These are phyloP conservation scores for Myxozyma geophila DNA, from an alignment of 805 yeast species.

Conservation along the genomic window DNA sequence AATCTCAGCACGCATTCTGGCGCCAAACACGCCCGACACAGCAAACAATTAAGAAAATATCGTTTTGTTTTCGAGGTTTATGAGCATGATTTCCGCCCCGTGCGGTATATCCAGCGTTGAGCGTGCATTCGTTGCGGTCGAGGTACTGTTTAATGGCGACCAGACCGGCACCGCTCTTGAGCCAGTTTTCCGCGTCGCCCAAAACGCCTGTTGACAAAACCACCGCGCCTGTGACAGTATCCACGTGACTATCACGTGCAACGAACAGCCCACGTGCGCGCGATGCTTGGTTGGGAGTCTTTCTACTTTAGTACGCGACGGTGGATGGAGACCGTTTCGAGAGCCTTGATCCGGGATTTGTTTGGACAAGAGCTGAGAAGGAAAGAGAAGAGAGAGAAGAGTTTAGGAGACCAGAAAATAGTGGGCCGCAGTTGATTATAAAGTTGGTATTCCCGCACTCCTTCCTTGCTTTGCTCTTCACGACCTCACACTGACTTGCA, in stretches of 20 bases:
- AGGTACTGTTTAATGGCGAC: background rate
- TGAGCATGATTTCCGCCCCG: constrained; percentile 3
- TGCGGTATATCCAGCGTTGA: background rate
- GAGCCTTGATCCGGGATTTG: too few species aligned
- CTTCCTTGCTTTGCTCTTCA: background rate
- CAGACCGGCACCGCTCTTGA: background rate
- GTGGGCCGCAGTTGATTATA: too few species aligned
- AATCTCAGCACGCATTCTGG: background rate
- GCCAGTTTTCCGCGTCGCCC: constrained; percentile 4
- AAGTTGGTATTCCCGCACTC: too few species aligned
- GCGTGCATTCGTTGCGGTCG: background rate
- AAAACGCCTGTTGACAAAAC: background rate
- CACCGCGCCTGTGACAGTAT: background rate
- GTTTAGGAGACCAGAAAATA: too few species aligned
- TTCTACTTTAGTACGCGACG: background rate
- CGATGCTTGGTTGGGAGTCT: constrained; percentile 9
- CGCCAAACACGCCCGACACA: background rate
- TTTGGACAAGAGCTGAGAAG: background rate
- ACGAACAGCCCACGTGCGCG: constrained; percentile 2
- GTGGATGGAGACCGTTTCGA: background rate
- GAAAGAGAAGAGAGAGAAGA: too few species aligned
- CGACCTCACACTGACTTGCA: too few species aligned
- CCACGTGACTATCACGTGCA: background rate
- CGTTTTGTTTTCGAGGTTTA: background rate
- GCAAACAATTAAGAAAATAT: background rate